Conservation (phyloP, 345 rosid species). For the Tarenaya hassleriana region DNA sequence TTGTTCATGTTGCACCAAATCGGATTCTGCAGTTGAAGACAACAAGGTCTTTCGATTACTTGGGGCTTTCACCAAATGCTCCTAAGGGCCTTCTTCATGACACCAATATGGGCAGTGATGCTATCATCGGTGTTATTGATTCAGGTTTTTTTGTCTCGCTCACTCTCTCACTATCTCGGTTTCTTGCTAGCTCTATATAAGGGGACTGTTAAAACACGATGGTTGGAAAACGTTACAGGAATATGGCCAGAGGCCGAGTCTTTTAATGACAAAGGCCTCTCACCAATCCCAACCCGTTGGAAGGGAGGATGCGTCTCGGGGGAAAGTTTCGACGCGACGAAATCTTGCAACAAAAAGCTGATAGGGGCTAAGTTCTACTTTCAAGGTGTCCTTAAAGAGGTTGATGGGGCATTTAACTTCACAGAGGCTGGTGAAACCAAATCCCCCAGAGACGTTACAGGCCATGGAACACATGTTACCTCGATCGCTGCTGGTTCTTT, state of each 20-base stretch:
- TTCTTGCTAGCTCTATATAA: not conserved
- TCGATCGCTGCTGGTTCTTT: constrained; percentile 46
- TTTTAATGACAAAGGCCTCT: constrained; percentile 45
- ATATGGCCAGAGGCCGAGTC: constrained; percentile 62
- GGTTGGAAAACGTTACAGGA: constrained; percentile 22
- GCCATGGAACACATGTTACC: constrained; percentile 51
- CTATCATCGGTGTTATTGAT: constrained; percentile 57
- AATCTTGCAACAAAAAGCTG: constrained; percentile 45
- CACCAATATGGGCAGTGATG: constrained; percentile 46
- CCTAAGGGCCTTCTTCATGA: constrained; percentile 29
- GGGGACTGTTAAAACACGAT: not conserved
- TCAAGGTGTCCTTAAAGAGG: constrained; percentile 28
- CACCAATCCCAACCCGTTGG: constrained; percentile 44
- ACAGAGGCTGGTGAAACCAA: constrained; percentile 17
- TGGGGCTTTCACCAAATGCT: constrained; percentile 36
- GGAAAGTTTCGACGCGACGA: constrained; percentile 31
- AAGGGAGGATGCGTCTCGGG: constrained; percentile 55
- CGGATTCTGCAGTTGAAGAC: constrained; percentile 45
- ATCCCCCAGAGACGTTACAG: constrained; percentile 39
- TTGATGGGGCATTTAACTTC: constrained; percentile 31
- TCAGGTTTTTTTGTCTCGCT: constrained; percentile 36
- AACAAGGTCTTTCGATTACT: constrained; percentile 52
- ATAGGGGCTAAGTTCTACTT: constrained; percentile 46
- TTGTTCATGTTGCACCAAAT: constrained; percentile 46
- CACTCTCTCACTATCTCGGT: not conserved